Evolutionary conservation across 805 yeast species (phyloP), one percentile per base, ranked within the genome.

Genomic region (Debaryomyces tyrocola): DNA sequence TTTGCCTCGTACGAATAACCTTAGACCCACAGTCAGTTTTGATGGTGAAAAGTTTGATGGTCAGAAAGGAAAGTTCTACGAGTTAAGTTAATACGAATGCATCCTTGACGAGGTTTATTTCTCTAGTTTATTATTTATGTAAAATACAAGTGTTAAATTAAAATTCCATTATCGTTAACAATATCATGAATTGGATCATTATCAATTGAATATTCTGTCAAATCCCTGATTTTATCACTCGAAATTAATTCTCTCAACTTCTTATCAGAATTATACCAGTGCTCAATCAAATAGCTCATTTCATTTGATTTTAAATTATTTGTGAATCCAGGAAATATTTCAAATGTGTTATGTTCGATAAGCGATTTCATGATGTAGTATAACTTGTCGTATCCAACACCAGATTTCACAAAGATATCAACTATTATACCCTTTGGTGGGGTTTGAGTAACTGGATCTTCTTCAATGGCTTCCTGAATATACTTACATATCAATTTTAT

Each of bases 201-300:
- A 9, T 75, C 79, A 37, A 77, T 54, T 7, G 74, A 62, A 58
- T 84, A 85, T 18, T 66, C 73, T 1, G 62, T 57, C 58, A 84
- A 58, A 28, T 66, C 64, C 11, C 67, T 62, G 10, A 83, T 70
- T 34, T 70, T 68, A 35, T 78, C 80, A 43, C 63, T 63, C 1
- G 80, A 58, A 36, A 85, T 73, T 12, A 78, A 67, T 47, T 82
- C 87, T 56, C 87, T 73, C 51, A 87, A 67, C 55, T 75, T 79
- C 56, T 83, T 78, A 55, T 87, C 92, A 31, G 74, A 73, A 39
- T 74, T 64, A 62, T 82, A 85, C 94, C 94, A 87, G 20, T 62
- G 70, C 56, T 83, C 74, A 46, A 87, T 80, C 60, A 87, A 70
- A 64, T 80, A 80, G 4, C 73, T 63, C 83, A 86, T 81, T 60